Percentiles rank a stretch among this genome's conserved stretches.
phyloP scores from a whole-genome alignment of 2,329 filamentous ascomycete species.

The Sporothrix variecibatus region DNA sequence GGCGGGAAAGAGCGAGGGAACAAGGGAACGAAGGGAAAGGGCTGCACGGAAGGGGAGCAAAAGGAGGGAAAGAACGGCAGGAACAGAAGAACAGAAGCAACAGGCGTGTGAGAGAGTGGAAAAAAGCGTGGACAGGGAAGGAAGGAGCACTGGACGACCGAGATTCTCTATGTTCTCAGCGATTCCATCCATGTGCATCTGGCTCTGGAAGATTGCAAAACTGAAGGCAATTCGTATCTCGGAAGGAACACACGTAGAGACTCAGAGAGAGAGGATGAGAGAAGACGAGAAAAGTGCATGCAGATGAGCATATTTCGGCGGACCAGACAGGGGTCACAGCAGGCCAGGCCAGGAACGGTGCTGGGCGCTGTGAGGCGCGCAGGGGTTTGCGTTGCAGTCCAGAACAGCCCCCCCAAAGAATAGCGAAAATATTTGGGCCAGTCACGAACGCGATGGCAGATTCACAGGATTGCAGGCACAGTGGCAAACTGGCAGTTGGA shows the following conservation, averaged over 20 bases:
- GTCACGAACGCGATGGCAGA: background rate
- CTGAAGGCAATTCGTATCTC: background rate
- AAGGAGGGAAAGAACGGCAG: background rate
- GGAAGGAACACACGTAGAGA: background rate
- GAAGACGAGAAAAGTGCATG: slow-evolving; percentile 5
- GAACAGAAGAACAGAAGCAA: background rate
- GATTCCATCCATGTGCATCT: background rate
- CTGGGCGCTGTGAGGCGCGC: slow-evolving; percentile 6
- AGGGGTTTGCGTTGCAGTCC: slow-evolving; percentile 10
- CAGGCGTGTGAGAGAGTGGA: background rate
- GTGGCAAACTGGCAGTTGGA: slow-evolving; percentile 7
- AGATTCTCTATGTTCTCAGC: background rate
- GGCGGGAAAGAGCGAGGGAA: slow-evolving; percentile 6
- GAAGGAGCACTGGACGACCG: background rate
- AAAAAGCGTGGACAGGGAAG: background rate
- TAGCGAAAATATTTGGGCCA: background rate
- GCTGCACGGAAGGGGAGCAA: slow-evolving; percentile 6
- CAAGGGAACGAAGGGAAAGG: background rate
- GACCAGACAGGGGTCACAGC: slow-evolving; percentile 11
- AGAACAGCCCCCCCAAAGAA: background rate
- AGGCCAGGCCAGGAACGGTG: slow-evolving; percentile 11
- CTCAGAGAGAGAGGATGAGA: background rate
- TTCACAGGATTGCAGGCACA: background rate
- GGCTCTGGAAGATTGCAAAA: background rate
- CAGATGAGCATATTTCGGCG: slow-evolving; percentile 16